A percentile compares a stretch with the other conserved stretches of the same genome.
These are phyloP conservation scores for Phytophthora nicotianae DNA, from an alignment of 352 stramenopile species.

Conservation along the genomic window DNA sequence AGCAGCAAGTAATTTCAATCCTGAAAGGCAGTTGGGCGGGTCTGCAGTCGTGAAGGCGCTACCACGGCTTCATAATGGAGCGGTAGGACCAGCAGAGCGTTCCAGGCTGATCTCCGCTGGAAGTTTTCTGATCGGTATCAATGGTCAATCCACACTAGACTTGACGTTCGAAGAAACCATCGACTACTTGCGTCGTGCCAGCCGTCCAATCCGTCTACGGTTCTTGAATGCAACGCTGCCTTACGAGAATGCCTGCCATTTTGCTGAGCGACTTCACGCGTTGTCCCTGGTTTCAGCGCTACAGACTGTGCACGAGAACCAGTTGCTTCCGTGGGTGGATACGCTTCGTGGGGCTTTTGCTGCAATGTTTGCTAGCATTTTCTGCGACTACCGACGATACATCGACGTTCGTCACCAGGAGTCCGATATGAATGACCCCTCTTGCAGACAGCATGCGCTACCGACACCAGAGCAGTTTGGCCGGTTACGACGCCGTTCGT, in stretches of 20 bases:
- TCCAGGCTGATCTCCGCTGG: constrained; percentile 54
- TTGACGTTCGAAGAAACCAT: constrained; percentile 72
- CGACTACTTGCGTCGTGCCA: constrained; percentile 48
- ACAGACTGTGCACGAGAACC: constrained; percentile 49
- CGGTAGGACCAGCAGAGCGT: constrained; percentile 64
- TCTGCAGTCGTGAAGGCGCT: constrained; percentile 78
- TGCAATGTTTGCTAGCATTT: constrained; percentile 67
- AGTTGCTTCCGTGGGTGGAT: constrained; percentile 65
- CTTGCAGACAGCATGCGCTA: constrained; percentile 15
- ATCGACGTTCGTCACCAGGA: constrained; percentile 47
- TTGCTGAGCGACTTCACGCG: constrained; percentile 60
- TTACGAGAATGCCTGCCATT: constrained; percentile 60
- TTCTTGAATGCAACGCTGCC: constrained; percentile 62
- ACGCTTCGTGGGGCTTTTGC: constrained; percentile 62
- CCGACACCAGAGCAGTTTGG: constrained; percentile 36
- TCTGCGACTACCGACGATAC: constrained; percentile 57
- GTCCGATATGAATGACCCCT: constrained; percentile 1
- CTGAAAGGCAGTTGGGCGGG: constrained; percentile 38
- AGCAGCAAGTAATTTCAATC: constrained; percentile 57
- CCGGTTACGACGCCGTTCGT: constrained; percentile 43
- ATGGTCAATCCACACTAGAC: constrained; percentile 66
- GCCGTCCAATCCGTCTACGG: constrained; percentile 60
- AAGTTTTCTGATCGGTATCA: constrained; percentile 76
- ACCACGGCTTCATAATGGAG: constrained; percentile 57
- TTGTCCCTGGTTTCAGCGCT: constrained; percentile 58